Conservation (phyloP, 225 moss, liverwort and hornwort species). For the Straminergon stramineum region DNA sequence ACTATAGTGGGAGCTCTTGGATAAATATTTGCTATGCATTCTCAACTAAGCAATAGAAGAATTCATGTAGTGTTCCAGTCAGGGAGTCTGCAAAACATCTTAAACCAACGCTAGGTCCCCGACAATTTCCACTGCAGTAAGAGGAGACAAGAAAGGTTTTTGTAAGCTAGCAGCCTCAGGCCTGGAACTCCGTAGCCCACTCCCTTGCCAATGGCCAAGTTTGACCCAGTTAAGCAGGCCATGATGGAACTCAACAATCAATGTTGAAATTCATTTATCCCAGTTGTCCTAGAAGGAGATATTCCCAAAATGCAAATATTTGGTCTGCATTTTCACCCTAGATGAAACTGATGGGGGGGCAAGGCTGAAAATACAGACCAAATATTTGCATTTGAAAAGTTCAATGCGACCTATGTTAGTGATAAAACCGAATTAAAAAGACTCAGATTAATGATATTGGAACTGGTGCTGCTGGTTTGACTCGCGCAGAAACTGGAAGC, state of each 20-base stretch:
- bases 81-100: not conserved
- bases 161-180: not conserved
- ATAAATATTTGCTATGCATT: not conserved
- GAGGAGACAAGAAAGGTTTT: not conserved
- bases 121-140: not conserved
- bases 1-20: not conserved
- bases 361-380: not conserved
- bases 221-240: not conserved
- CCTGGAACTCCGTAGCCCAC: not conserved
- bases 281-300: not conserved
- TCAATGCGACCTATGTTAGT: not conserved
- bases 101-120: not conserved
- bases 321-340: not conserved
- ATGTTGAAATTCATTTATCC: not conserved
- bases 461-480: not conserved
- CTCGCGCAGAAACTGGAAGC: constrained; percentile 35
- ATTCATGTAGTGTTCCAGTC: not conserved
- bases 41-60: not conserved
- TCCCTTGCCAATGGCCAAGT: not conserved
- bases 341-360: not conserved
- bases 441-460: not conserved
- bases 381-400: not conserved
- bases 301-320: not conserved
- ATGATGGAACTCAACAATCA: not conserved
- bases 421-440: not conserved